Evolutionary conservation across 352 stramenopile genomes (phyloP).

Genomic region (Globisporangium polare): DNA sequence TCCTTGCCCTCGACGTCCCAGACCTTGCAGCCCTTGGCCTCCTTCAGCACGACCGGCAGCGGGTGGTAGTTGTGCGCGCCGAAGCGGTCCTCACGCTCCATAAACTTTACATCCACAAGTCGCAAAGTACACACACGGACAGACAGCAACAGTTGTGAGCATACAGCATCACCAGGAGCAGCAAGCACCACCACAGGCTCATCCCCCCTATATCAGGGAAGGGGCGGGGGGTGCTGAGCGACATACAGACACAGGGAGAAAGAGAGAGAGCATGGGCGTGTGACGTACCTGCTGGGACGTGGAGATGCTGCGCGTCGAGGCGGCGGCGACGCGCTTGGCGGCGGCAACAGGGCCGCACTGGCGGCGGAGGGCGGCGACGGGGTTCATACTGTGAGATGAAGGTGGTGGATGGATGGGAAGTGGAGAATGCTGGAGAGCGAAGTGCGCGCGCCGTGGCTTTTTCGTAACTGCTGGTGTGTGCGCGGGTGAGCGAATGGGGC

Average conservation of each 20-base stretch:
- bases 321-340: conserved; percentile 6
- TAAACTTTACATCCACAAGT: no score
- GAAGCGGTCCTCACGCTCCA: conserved; percentile 89
- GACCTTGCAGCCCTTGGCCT: conserved; percentile 92
- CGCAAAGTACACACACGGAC: conserved; percentile 1
- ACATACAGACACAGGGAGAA: conserved; percentile 1
- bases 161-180: not conserved
- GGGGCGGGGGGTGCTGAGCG: not conserved
- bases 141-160: not conserved
- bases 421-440: not conserved
- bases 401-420: not conserved
- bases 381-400: conserved; percentile 1
- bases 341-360: conserved; percentile 2
- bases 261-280: not conserved
- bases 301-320: conserved; percentile 27
- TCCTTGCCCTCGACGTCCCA: conserved; percentile 96
- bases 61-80: conserved; percentile 99
- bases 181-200: not conserved
- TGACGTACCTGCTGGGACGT: conserved; percentile 37
- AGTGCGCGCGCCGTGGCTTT: conserved; percentile 5
- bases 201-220: not conserved
- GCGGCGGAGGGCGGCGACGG: conserved; percentile 4
- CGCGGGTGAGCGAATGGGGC: not conserved
- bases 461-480: conserved; percentile 5
- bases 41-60: conserved; percentile 94